Percentiles rank a stretch among this genome's conserved stretches.
phyloP scores from a whole-genome alignment of 2,329 filamentous ascomycete species.

The Xylariaceae sp. region DNA sequence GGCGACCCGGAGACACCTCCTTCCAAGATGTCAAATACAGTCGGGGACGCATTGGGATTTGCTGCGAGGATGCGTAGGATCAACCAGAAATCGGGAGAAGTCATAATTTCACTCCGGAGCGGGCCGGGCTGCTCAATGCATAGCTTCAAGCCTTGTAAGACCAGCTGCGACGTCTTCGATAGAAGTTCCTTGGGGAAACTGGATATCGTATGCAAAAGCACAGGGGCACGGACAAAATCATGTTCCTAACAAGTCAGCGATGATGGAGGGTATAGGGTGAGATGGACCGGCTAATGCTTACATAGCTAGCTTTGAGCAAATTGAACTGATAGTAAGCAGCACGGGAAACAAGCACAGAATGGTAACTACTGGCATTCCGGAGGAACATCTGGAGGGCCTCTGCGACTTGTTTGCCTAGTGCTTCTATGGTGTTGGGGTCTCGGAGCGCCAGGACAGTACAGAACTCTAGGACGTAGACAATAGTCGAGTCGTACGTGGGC shows the following conservation, averaged over 20 bases:
- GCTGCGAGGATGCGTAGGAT: slow-evolving; percentile 72
- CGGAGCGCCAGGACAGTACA: slow-evolving; percentile 76
- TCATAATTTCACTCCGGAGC: slow-evolving; percentile 86
- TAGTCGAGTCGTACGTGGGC: slow-evolving; percentile 73
- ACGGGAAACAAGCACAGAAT: slow-evolving; percentile 77
- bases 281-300: no score
- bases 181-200: slow-evolving; percentile 75
- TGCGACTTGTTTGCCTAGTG: slow-evolving; percentile 73
- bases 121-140: slow-evolving; percentile 75
- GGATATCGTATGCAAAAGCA: slow-evolving; percentile 86
- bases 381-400: slow-evolving; percentile 76
- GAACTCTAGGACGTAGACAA: slow-evolving; percentile 88
- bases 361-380: slow-evolving; percentile 70
- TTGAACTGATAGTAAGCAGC: slow-evolving; percentile 82
- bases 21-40: slow-evolving; percentile 84
- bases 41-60: slow-evolving; percentile 63
- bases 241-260: slow-evolving; percentile 56
- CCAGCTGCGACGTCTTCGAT: slow-evolving; percentile 66
- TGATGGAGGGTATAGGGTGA: neutral
- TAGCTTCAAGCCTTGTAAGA: slow-evolving; percentile 71
- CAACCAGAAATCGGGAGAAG: slow-evolving; percentile 95
- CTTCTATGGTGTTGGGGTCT: slow-evolving; percentile 65
- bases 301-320: slow-evolving; percentile 77
- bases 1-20: slow-evolving; percentile 67
- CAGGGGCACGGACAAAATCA: slow-evolving; percentile 85